These are phyloP conservation scores for Neospermospora avenae DNA, from an alignment of 2,329 filamentous ascomycete species.

Conservation along the genomic window DNA sequence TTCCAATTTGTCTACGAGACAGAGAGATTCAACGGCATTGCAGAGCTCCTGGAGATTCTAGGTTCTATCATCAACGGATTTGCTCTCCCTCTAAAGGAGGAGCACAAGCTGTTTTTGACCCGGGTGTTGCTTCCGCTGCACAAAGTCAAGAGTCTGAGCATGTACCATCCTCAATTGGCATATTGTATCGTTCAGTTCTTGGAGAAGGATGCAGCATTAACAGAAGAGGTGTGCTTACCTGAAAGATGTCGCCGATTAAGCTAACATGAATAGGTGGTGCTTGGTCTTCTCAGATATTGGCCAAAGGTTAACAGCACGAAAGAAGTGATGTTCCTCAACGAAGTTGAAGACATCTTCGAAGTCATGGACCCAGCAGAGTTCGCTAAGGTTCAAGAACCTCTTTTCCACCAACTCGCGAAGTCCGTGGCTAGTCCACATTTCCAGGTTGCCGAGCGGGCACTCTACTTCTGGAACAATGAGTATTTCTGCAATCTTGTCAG, in stretches of 20 bases:
- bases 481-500: slow-evolving; percentile 99
- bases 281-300: slow-evolving; percentile 94
- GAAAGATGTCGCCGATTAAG: neutral
- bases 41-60: slow-evolving; percentile 91
- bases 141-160: slow-evolving; percentile 98
- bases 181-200: slow-evolving; percentile 99
- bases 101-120: slow-evolving; percentile 97
- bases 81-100: slow-evolving; percentile 92
- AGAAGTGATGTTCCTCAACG: slow-evolving; percentile 99
- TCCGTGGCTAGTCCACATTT: slow-evolving; percentile 98
- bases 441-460: slow-evolving; percentile 92
- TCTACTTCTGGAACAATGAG: slow-evolving; percentile 99
- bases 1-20: slow-evolving; percentile 99
- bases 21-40: slow-evolving; percentile 96
- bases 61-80: slow-evolving; percentile 99
- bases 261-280: slow-evolving; percentile 64
- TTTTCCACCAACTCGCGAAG: slow-evolving; percentile 96
- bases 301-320: slow-evolving; percentile 99
- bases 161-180: slow-evolving; percentile 97
- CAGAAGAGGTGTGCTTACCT: slow-evolving; percentile 72
- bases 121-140: slow-evolving; percentile 89
- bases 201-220: slow-evolving; percentile 94
- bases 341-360: slow-evolving; percentile 99
- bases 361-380: slow-evolving; percentile 99
- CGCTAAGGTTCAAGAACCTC: slow-evolving; percentile 94